Conservation (phyloP, 768 basidiomycete genomes). For the Sporobolomyces roseus region DNA sequence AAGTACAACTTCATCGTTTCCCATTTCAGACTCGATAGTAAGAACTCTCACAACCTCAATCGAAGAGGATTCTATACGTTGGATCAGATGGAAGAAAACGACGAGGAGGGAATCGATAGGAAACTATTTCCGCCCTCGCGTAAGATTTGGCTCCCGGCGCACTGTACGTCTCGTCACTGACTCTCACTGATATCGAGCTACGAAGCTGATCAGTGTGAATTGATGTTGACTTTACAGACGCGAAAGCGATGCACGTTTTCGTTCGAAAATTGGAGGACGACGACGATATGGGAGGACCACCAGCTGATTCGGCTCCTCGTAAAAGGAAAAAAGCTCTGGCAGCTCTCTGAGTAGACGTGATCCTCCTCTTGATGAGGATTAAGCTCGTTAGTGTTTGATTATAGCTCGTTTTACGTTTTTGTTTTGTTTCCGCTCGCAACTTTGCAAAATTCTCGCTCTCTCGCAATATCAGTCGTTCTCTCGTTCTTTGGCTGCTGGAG, state of each 20-base stretch:
- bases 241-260: conserved; percentile 6
- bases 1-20: conserved; percentile 18
- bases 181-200: neutral
- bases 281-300: conserved; percentile 8
- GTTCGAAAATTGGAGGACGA: conserved; percentile 10
- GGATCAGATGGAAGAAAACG: conserved; percentile 7
- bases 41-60: conserved; percentile 10
- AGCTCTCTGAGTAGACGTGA: neutral
- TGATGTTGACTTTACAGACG: neutral
- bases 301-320: neutral
- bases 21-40: conserved; percentile 15
- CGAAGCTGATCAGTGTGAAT: neutral
- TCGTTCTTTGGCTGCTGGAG: too few species aligned
- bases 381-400: too few species aligned
- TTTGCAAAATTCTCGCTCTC: too few species aligned
- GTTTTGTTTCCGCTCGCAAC: too few species aligned
- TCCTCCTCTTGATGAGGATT: neutral
- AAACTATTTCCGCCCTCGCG: conserved; percentile 13
- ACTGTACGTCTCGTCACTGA: conserved; percentile 8
- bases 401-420: too few species aligned
- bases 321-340: conserved; percentile 6
- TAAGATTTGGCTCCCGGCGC: conserved; percentile 10
- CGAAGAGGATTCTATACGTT: conserved; percentile 9
- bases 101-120: neutral
- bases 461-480: too few species aligned